Base-by-base conservation (phyloP, 257 asterid species). In the Petunia secreta region DNA sequence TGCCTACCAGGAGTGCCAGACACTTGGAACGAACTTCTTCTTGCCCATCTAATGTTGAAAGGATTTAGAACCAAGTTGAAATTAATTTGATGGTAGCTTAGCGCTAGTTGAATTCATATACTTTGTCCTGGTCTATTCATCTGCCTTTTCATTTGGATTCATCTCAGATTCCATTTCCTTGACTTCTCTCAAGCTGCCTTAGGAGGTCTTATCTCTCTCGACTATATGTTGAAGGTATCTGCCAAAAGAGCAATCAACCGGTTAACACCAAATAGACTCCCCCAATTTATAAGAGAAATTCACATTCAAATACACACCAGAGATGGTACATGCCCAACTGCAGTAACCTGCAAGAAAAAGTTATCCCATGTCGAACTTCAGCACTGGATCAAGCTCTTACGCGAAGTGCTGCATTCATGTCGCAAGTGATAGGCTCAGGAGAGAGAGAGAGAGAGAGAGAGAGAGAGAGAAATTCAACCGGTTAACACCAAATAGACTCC, bases 221-320 rank as follows among this genome's bases (percentile, higher is more conserved):
- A 80, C 99, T 98, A 36, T 96, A 96, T 6, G 99, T 94, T 54
- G 98, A 95, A 79, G 99, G 98, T 85, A 95, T 95, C 99, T 95
- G 91, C 84, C 85, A 82, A 79, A 66, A 69, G 69, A 75, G 39
- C 68, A 67, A 75, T 55, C 40, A 37, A 67, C 80, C 25, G 44
- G 79, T 66, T 58, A 37, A 40, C 80, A 82, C 80, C 67, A 62
- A 44, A 75, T 50, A 63, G 75, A 68, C 53, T 69, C 64, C 58
- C 55, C 66, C 38, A 54, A 63, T 36, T 60, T 37, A 25, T 58
- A 8, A 4, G 63, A 25, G 79, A 82, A 79, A 68, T 57, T 75
- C 41, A 57, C 44, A 54, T 16, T 44, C 64, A 60, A 77, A 39
- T 81, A 86, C 95, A 63, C 79, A 94, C 98, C 98, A 96, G 82